Base-by-base conservation (phyloP, 2,329 filamentous ascomycete species). In the Arthrobotrys sphaeroides region DNA sequence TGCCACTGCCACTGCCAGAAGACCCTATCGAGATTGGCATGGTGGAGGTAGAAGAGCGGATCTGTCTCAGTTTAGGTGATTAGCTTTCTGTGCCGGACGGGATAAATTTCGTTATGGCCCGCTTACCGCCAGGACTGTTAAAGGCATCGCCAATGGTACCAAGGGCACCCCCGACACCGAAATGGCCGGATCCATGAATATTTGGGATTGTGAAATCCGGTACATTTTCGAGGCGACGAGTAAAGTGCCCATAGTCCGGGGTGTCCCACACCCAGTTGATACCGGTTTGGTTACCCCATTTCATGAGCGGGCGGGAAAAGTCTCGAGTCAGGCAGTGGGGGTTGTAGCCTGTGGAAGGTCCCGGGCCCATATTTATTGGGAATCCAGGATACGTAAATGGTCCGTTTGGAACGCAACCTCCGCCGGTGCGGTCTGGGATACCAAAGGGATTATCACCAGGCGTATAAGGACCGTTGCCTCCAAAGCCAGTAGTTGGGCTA, bases 331-430 rank as follows among this genome's bases (percentile, higher is more conserved):
- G 77, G 57, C 80, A 82, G 26, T 66, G 73, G 9, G 57, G 66
- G 40, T 76, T 72, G 36, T 66, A 55, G 22, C 45, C 47, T 10
- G 33, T 66, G 6, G 62, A 66, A 6, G 42, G 18, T 31, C 80
- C 78, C 2, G 80, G 81, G 45, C 82, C 80, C 16, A 82, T 77
- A 31, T 80, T 79, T 6, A 83, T 77, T 0, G 79, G 81, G 31
- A 81, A 53, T 65, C 82, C 81, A 7, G 77, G 78, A 72, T 26
- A 66, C 12, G 62, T 24, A 36, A 84, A 83, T 0, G 82, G 82
- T 0, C 82, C 82, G 31, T 82, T 79, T 0, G 77, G 47, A 20
- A 84, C 80, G 73, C 82, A 84, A 2, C 78, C 78, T 10, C 77
- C 73, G 2, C 81, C 81, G 7, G 72, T 79, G 2, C 77, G 79